phyloP scores from a whole-genome alignment of 2,329 filamentous ascomycete genomes.

The Phaeosphaeriaceae sp. region DNA sequence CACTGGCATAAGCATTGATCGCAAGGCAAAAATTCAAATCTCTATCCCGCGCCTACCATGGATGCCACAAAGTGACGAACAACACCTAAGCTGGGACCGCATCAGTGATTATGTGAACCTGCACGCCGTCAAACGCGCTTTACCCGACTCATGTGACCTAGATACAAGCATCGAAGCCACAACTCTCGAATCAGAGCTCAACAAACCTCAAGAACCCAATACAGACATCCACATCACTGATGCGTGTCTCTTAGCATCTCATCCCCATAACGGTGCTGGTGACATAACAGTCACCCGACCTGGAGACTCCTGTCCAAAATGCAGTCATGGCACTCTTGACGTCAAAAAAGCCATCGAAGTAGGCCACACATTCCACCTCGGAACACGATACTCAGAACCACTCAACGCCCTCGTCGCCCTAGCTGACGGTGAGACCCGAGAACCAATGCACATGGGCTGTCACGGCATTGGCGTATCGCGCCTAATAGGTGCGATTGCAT shows the following conservation, averaged over 20 bases:
- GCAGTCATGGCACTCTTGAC: constrained; percentile 66
- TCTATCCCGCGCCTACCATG: constrained; percentile 21
- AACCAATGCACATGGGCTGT: constrained; percentile 89
- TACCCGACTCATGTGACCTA: constrained; percentile 62
- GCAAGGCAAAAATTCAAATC: constrained; percentile 70
- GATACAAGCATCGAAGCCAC: constrained; percentile 69
- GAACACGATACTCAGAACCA: constrained; percentile 82
- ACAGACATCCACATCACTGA: constrained; percentile 11
- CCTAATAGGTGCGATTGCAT: constrained; percentile 84
- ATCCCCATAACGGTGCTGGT: background rate
- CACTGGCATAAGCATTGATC: constrained; percentile 71
- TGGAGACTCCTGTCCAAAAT: constrained; percentile 77
- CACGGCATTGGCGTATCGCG: constrained; percentile 94
- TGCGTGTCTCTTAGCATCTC: background rate
- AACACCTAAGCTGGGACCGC: constrained; percentile 18
- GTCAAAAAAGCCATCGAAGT: constrained; percentile 82
- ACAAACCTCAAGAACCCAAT: background rate
- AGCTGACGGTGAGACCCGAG: constrained; percentile 49
- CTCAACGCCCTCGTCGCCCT: constrained; percentile 68
- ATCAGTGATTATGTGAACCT: constrained; percentile 57
- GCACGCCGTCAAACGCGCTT: constrained; percentile 69
- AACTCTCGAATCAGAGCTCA: constrained; percentile 16
- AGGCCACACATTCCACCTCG: constrained; percentile 93
- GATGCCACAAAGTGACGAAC: background rate
- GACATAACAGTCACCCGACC: constrained; percentile 70